Evolutionary conservation across 257 asterid genomes (phyloP).

Genomic region (Leptodermis oblonga): DNA sequence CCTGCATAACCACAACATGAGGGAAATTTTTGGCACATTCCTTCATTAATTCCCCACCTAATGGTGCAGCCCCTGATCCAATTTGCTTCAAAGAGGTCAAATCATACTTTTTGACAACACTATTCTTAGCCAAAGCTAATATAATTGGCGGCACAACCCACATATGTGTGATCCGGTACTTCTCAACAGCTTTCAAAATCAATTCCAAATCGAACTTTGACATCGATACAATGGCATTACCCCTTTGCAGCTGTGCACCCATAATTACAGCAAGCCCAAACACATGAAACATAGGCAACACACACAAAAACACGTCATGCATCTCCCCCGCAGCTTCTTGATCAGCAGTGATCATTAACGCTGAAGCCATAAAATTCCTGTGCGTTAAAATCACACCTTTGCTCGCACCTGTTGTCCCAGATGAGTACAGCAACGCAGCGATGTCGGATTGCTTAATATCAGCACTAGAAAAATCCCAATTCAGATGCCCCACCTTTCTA

Average conservation of each 20-base stretch:
- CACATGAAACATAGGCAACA: constrained; percentile 93
- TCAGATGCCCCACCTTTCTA: constrained; percentile 37
- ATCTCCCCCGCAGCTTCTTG: constrained; percentile 63
- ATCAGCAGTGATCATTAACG: constrained; percentile 61
- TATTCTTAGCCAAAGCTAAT: constrained; percentile 67
- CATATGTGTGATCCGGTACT: constrained; percentile 56
- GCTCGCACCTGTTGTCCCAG: constrained; percentile 89
- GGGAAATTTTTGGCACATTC: constrained; percentile 90
- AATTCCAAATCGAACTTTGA: constrained; percentile 60
- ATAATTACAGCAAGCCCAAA: constrained; percentile 72
- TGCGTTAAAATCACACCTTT: constrained; percentile 85
- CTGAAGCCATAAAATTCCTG: constrained; percentile 62
- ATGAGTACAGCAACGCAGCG: constrained; percentile 79
- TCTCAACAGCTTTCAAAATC: constrained; percentile 59
- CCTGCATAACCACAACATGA: constrained; percentile 69
- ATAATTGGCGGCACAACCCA: constrained; percentile 93
- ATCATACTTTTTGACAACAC: constrained; percentile 50
- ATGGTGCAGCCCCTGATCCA: constrained; percentile 94
- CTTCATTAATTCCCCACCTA: constrained; percentile 83
- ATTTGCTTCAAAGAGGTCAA: constrained; percentile 61
- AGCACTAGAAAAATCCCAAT: constrained; percentile 23
- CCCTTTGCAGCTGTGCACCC: constrained; percentile 78
- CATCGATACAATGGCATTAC: constrained; percentile 67
- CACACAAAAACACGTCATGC: constrained; percentile 50
- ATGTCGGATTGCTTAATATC: constrained; percentile 53